These are phyloP conservation scores for Hordeum pubiflorum DNA, from an alignment of 202 grass and related monocot species.

Conservation along the genomic window DNA sequence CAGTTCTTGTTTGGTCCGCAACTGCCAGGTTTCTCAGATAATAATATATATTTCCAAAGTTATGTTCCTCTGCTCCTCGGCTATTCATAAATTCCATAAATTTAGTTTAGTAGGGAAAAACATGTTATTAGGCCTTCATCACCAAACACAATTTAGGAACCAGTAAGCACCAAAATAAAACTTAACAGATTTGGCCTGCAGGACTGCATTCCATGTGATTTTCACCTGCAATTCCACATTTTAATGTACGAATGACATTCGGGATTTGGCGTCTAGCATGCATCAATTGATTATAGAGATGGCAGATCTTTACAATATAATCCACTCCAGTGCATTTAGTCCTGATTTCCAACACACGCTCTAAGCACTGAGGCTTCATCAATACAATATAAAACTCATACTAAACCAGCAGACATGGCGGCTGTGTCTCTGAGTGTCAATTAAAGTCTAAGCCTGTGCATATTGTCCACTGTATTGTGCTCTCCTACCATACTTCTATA, in stretches of 20 bases:
- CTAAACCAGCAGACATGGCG: not conserved
- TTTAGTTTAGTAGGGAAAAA: not conserved
- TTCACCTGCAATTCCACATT: not conserved
- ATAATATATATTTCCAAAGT: not conserved
- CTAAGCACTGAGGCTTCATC: not conserved
- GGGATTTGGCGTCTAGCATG: not conserved
- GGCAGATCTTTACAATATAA: not conserved
- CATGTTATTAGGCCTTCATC: not conserved
- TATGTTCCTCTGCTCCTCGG: not conserved
- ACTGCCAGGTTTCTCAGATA: not conserved
- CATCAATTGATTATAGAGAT: not conserved
- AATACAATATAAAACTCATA: not conserved
- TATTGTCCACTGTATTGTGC: not conserved
- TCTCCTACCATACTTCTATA: not conserved
- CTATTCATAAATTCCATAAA: not conserved
- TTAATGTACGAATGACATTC: not conserved
- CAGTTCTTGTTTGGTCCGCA: not conserved
- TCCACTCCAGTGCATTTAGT: not conserved
- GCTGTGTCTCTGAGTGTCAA: not conserved
- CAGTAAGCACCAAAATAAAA: not conserved
- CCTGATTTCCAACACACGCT: not conserved
- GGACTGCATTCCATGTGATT: not conserved
- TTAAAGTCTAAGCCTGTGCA: not conserved
- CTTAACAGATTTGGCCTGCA: not conserved
- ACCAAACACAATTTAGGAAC: not conserved